These are phyloP conservation scores for Clarireedia paspali DNA, from an alignment of 2,329 filamentous ascomycete species.

Conservation along the genomic window DNA sequence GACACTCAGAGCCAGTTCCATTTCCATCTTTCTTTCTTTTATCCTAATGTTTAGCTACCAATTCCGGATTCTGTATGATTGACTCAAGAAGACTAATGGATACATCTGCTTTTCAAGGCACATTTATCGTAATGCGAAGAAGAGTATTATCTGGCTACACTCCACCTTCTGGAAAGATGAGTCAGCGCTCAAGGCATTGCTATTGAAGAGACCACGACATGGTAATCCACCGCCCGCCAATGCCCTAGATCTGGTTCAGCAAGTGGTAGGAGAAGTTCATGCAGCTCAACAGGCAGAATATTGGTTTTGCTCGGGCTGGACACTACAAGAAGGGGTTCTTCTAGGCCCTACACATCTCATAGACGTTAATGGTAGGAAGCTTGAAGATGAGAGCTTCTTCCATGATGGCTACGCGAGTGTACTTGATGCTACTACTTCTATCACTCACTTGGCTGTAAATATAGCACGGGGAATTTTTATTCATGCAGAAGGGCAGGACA, in stretches of 20 bases:
- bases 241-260: neutral
- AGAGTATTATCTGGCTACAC: neutral
- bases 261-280: neutral
- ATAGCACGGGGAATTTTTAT: too few species aligned
- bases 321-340: neutral
- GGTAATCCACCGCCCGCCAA: neutral
- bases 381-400: neutral
- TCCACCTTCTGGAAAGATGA: neutral
- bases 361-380: neutral
- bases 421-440: neutral
- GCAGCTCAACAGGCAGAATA: neutral
- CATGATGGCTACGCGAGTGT: neutral
- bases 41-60: too few species aligned
- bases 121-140: neutral
- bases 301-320: neutral
- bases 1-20: too few species aligned
- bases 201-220: neutral
- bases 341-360: neutral
- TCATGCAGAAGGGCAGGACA: too few species aligned
- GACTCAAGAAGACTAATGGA: too few species aligned
- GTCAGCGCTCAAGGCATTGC: neutral
- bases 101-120: neutral
- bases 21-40: too few species aligned
- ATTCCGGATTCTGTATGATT: too few species aligned
- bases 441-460: neutral